Base-by-base conservation (phyloP, 2,329 filamentous ascomycete genomes). In the Colletotrichum cordylinicola region DNA sequence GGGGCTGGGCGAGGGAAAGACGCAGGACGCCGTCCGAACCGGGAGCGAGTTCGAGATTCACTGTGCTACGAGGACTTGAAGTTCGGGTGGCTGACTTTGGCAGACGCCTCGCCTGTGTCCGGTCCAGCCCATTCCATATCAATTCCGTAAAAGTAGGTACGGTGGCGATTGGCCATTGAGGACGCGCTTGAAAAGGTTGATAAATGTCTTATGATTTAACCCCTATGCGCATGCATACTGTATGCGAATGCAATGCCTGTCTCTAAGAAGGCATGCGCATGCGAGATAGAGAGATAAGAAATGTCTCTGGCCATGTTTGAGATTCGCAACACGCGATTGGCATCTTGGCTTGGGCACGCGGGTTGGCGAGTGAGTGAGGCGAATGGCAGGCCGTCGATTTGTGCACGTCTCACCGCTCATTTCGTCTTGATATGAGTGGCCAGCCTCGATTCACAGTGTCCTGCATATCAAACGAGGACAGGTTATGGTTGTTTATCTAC, bases 321-420 rank as follows among this genome's bases (percentile, higher is more conserved):
- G 33, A 39, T 62, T 56, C 55, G 64, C 68, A 75, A 73, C 64
- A 70, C 58, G n/a, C 58, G 70, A 48, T 58, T 73, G 68, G 55
- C 52, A 62, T 55, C 27, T 39, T 18, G 31, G 13, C 10, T 33
- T 58, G 12, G 55, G 24, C 6, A 70, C 69, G 61, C 21, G 39
- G 18, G 39, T 48, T 48, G 39, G 39, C 18, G 65, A 56, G 8
- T 35, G 31, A 52, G n/a, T 10, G 43, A 27, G 66, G 35, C 69
- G 69, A 68, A 65, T 58, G 56, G 21, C 39, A n/a, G 16, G 70
- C n/a, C 21, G 29, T 15, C 55, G 64, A n/a, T 31, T 52, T 72
- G 55, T 39, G 18, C 60, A 52, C 61, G 58, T 27, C 15, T 73
- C 73, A 73, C 73, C 73, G 73, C 73, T 75, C 56, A 73, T 73